These are phyloP conservation scores for Leccinum variabile DNA, from an alignment of 1,284 basidiomycete species.

Conservation along the genomic window DNA sequence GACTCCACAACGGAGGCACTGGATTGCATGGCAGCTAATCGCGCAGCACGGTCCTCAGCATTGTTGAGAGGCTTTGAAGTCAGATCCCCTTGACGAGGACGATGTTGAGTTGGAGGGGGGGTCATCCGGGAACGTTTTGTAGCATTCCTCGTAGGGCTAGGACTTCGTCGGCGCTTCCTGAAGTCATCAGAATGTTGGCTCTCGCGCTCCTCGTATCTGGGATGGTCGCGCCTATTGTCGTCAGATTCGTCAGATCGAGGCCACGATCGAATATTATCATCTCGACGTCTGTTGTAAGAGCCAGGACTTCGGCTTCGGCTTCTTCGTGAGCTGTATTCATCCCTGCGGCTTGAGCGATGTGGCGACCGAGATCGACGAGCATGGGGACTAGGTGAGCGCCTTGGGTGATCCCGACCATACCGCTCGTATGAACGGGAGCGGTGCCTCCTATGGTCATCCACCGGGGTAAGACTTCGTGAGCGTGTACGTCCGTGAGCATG, in stretches of 20 bases:
- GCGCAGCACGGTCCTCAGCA: slow-evolving; percentile 69
- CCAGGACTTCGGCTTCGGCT: slow-evolving; percentile 35
- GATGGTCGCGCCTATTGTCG: slow-evolving; percentile 35
- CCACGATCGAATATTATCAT: slow-evolving; percentile 35
- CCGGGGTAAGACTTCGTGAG: slow-evolving; percentile 42
- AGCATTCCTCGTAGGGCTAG: slow-evolving; percentile 36
- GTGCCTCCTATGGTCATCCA: slow-evolving; percentile 25
- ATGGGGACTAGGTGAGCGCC: slow-evolving; percentile 40
- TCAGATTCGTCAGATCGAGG: slow-evolving; percentile 51
- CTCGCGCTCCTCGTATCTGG: slow-evolving; percentile 23
- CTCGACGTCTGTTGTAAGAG: slow-evolving; percentile 27
- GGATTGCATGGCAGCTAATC: slow-evolving; percentile 82
- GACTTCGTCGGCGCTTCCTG: slow-evolving; percentile 50
- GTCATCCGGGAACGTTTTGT: slow-evolving; percentile 45
- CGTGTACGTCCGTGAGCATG: slow-evolving; percentile 36
- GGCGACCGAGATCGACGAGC: slow-evolving; percentile 41
- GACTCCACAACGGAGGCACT: slow-evolving; percentile 64
- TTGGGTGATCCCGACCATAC: slow-evolving; percentile 33
- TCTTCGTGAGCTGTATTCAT: slow-evolving; percentile 29
- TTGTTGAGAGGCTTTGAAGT: slow-evolving; percentile 21
- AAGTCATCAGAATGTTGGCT: slow-evolving; percentile 28
- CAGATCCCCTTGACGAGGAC: slow-evolving; percentile 26
- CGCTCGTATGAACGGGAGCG: slow-evolving; percentile 41
- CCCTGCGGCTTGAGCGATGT: slow-evolving; percentile 27
- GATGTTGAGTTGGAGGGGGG: slow-evolving; percentile 34